Base-by-base conservation (phyloP, 345 rosid genomes). In the Ceriops decandra region DNA sequence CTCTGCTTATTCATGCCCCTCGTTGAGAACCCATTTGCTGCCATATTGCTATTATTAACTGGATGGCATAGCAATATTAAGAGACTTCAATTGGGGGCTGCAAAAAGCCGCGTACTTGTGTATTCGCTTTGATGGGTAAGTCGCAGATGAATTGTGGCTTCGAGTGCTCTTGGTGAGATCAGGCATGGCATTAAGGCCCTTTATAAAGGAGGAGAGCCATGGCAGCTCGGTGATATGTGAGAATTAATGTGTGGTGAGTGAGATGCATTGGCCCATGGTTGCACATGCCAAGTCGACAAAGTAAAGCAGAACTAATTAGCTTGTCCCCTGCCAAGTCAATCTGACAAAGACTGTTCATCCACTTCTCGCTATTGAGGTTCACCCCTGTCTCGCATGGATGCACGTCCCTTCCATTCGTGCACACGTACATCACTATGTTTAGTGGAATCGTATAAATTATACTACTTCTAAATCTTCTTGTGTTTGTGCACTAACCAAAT, bases 1-100 rank as follows among this genome's bases (percentile, higher is more conserved):
- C 82, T 67, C 7, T 76, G 32, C 86, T 87, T 42, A 13, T 13
- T 89, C 66, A 69, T 76, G 62, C 71, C 54, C 64, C 82, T 84
- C 72, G 60, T 30, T 9, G 82, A 62, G 52, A 75, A 70, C 22
- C 58, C 42, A 62, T 17, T 62, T 7, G 69, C 68, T 35, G 74
- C 82, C 82, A 79, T 82, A 3, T 19, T 56, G 30, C 30, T 10
- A 21, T 56, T 1, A 27, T 13, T 56, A 3, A 1, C 26, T 4
- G 30, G 28, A 56, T 8, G 4, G 59, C 15, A 8, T 56, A 56
- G 5, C 26, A 3, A 21, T 54, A 9, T 42, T 2, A 11, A 11
- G 16, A 13, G 49, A 42, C 49, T 42, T 42, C 49, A 42, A 42
- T 11, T 13, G 17, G 52, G 2, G 26, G 36, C 21, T 10, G 21